Evolutionary conservation across 2,329 filamentous ascomycete species (phyloP), one percentile per base, ranked within the genome.

Genomic region (Rutstroemia sydowiana): DNA sequence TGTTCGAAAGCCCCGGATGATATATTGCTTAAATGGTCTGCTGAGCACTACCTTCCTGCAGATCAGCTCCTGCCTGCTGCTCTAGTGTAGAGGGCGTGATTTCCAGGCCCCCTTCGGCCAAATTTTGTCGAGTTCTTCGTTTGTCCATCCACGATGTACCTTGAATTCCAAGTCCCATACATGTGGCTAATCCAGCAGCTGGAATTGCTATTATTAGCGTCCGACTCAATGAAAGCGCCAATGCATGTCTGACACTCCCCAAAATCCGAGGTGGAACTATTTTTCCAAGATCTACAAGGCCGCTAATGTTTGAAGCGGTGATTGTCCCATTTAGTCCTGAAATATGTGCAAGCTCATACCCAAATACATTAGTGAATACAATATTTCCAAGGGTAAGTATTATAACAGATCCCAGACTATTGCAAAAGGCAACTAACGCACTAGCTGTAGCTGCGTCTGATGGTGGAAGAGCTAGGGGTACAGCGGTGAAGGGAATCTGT

Each of bases 401-500:
- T 16, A 37, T 4, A 9, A 37, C 34, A 2, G 34, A 13, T 16
- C 34, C 34, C 9, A 37, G 16, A 37, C 11, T 37, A 37, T 37
- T 37, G 13, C 34, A 37, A 16, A 37, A 37, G 3, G 34, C 13
- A 37, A 37, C 34, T 2, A 37, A 13, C 34, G 34, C 34, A 37
- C 34, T 37, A 6, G 34, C 8, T 7, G 34, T 37, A 6, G 34
- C 34, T 16, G 16, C 34, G 13, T 37, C 34, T n/a, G 34, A 14
- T 32, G 68, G 69, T 11, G 72, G 68, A 5, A 80, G 67, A 0
- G 75, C 72, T 1, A 76, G 51, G 20, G 75, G 73, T 5, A 71
- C 68, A 21, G 69, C 70, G 56, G 74, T 73, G 63, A 75, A 72
- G 51, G 74, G 73, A 13, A 73, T 66, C 56, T 77, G 74, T 43